Percentiles rank a stretch among this genome's conserved stretches.
Evolutionary conservation across 2,329 filamentous ascomycete genomes (phyloP).

Genomic region (Sporothrix pseudoabietina): DNA sequence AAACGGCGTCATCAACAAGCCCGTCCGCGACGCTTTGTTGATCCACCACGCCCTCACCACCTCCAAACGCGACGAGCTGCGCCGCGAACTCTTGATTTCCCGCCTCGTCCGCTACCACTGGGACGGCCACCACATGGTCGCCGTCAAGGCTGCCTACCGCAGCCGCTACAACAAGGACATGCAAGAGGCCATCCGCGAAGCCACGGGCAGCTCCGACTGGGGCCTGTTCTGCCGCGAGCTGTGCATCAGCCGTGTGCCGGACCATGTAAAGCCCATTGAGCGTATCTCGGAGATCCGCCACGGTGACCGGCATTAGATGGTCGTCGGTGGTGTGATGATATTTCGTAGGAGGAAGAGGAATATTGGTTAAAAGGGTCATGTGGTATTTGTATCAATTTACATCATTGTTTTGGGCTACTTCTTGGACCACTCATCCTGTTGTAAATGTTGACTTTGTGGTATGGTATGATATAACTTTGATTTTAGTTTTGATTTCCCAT

Average conservation of each 20-base stretch:
- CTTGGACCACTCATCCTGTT: too few species aligned
- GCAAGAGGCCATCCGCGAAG: conserved; percentile 75
- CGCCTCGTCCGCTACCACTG: conserved; percentile 88
- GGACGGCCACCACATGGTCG: conserved; percentile 79
- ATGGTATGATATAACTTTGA: too few species aligned
- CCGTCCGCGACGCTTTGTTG: conserved; percentile 87
- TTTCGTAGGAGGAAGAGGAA: too few species aligned
- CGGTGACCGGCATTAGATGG: conserved; percentile 23
- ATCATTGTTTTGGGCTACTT: too few species aligned
- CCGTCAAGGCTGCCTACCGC: conserved; percentile 77
- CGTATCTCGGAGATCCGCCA: conserved; percentile 40
- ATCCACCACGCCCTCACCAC: conserved; percentile 85
- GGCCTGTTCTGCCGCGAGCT: conserved; percentile 74
- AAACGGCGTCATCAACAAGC: conserved; percentile 94
- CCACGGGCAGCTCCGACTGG: conserved; percentile 71
- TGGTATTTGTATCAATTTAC: not conserved
- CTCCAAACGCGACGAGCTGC: conserved; percentile 68
- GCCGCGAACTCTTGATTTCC: conserved; percentile 84
- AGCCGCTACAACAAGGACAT: conserved; percentile 75
- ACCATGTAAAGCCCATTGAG: conserved; percentile 59
- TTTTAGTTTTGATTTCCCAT: too few species aligned
- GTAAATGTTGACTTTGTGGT: too few species aligned
- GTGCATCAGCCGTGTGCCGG: conserved; percentile 63
- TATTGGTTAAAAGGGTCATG: not conserved
- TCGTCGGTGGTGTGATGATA: not conserved